Conservation (phyloP, 805 yeast genomes). For the Wickerhamiella brachini region DNA sequence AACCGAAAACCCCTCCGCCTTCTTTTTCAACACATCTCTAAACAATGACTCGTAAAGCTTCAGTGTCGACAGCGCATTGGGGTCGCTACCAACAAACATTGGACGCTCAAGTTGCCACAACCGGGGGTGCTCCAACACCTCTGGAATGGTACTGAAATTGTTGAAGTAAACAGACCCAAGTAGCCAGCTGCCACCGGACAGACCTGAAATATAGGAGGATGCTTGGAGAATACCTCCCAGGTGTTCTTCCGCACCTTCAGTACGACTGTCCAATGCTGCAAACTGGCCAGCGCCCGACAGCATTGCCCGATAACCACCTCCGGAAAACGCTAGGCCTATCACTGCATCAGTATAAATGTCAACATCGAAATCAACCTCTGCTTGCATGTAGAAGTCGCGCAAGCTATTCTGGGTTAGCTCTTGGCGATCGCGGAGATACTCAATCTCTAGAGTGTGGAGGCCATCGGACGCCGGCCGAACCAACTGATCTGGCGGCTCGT, state of each 20-base stretch:
- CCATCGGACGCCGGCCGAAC: constrained; percentile 3
- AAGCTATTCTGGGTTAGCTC: neutral
- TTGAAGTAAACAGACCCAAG: constrained; percentile 35
- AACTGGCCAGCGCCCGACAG: constrained; percentile 43
- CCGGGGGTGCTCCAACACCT: constrained; percentile 12
- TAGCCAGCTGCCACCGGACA: constrained; percentile 65
- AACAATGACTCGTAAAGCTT: constrained; percentile 7
- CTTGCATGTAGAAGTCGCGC: neutral
- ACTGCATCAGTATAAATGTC: constrained; percentile 16
- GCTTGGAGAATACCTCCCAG: constrained; percentile 43
- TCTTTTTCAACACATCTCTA: constrained; percentile 24
- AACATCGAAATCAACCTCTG: constrained; percentile 5
- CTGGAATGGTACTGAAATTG: constrained; percentile 27
- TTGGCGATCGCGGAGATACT: constrained; percentile 1
- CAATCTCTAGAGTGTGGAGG: constrained; percentile 2
- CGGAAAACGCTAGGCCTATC: constrained; percentile 44
- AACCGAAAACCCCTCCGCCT: constrained; percentile 48
- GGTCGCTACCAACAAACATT: constrained; percentile 14
- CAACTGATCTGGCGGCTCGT: neutral
- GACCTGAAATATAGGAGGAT: constrained; percentile 44
- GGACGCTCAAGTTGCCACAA: constrained; percentile 24
- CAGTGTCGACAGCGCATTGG: constrained; percentile 11
- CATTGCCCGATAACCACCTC: constrained; percentile 77
- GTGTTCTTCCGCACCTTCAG: constrained; percentile 22
- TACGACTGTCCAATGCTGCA: constrained; percentile 37